Base-by-base conservation (phyloP, 2,329 filamentous ascomycete species). In the Pestalotiopsis sp. region DNA sequence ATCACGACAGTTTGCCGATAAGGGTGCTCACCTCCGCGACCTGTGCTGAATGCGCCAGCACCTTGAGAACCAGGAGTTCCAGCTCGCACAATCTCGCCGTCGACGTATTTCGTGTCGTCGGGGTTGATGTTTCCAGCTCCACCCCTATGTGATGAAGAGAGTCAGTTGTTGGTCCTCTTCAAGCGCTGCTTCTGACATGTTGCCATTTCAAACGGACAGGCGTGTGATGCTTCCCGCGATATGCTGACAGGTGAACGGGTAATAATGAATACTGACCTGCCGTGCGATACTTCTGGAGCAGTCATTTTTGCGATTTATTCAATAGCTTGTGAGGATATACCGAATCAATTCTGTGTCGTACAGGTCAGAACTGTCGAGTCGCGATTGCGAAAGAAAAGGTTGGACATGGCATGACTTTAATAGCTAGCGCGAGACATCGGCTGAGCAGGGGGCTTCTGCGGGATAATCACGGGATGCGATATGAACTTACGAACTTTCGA, bases 51-150 rank as follows among this genome's bases (percentile, higher is more conserved):
- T 58, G 86, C 85, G 72, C 87, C 88, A 71, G 89, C 87, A 27
- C 83, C 83, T 73, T 90, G 87, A 77, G 84, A 86, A 71, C 87
- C 87, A 75, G 83, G 82, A 3, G 80, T 76, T 64, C 87, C 88
- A 58, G 83, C 75, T 62, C 89, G 87, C 68, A 88, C 87, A 66
- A 91, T 87, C 71, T 88, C 87, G 73, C 89, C 89, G 72, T 91
- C 89, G 70, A 85, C 84, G 75, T 91, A 91, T 72, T 84, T 75
- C 49, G 87, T 90, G 70, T 84, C 78, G 76, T 91, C 89, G 41
- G 80, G 77, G 71, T 83, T 84, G 78, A 91, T 89, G 79, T 91
- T 91, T 74, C 89, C 89, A 23, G 86, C 87, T 73, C 88, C 88
- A 69, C 88, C 88, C 71, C 45, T 52, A 4, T 20, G 7, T 52